Conservation (phyloP, 176 grass and related monocot genomes). For the Eremochloa ophiuroides region DNA sequence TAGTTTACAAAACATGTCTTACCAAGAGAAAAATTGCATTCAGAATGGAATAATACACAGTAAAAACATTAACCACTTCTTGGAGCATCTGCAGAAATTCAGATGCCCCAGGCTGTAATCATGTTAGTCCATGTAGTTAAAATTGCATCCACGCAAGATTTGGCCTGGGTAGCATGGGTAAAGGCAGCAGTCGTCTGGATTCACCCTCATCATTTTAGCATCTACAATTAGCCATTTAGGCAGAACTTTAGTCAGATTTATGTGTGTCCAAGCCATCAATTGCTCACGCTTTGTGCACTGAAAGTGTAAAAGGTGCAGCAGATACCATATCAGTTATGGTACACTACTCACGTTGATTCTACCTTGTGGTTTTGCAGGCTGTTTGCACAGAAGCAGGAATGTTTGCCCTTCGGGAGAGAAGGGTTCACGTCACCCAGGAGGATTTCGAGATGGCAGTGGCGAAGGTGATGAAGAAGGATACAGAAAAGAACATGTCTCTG, state of each 20-base stretch:
- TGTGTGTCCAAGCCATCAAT: background rate
- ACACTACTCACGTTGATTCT: background rate
- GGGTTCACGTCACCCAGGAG: slow-evolving; percentile 73
- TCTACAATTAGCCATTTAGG: background rate
- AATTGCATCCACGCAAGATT: background rate
- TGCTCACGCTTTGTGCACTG: background rate
- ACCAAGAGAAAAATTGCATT: background rate
- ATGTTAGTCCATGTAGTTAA: background rate
- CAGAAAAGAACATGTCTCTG: slow-evolving; percentile 77
- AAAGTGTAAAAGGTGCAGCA: background rate
- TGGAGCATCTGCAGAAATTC: background rate
- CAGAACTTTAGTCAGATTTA: background rate
- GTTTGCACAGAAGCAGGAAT: slow-evolving; percentile 79
- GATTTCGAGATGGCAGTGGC: slow-evolving; percentile 78
- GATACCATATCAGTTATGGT: background rate
- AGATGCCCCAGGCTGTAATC: background rate
- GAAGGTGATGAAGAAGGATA: slow-evolving; percentile 82
- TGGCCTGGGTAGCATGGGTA: background rate
- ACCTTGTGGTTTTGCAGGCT: slow-evolving; percentile 37
- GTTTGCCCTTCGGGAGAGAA: slow-evolving; percentile 75
- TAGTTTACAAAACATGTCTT: background rate
- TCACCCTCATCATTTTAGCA: background rate
- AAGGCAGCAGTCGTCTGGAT: background rate
- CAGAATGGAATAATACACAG: background rate
- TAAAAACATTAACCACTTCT: background rate